Evolutionary conservation across 2,329 filamentous ascomycete species (phyloP).

Genomic region (Cylindrodendrum hubeiense): DNA sequence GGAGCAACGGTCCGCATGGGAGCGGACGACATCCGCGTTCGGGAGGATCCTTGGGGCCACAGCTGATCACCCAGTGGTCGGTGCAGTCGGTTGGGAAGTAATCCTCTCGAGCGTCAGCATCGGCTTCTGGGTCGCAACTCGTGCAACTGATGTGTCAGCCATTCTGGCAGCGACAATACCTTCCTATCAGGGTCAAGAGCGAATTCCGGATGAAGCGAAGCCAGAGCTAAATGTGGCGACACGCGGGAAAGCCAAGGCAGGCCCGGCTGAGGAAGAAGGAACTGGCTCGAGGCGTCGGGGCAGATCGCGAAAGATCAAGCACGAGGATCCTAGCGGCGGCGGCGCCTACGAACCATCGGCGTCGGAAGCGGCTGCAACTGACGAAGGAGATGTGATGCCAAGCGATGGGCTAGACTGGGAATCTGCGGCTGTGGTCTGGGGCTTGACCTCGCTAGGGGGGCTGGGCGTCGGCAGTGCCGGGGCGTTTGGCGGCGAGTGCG

Average conservation of each 20-base stretch:
- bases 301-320: slow-evolving; percentile 28
- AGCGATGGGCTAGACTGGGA: slow-evolving; percentile 54
- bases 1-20: slow-evolving; percentile 57
- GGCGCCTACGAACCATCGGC: slow-evolving; percentile 54
- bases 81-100: slow-evolving; percentile 69
- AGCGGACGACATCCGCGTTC: slow-evolving; percentile 59
- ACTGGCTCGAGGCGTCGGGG: slow-evolving; percentile 3
- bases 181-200: slow-evolving; percentile 2
- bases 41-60: slow-evolving; percentile 62
- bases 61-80: slow-evolving; percentile 69
- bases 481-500: slow-evolving; percentile 61
- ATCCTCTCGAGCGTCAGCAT: slow-evolving; percentile 66
- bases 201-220: slow-evolving; percentile 34
- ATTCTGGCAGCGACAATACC: slow-evolving; percentile 58
- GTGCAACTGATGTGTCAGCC: slow-evolving; percentile 62
- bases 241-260: background rate
- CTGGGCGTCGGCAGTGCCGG: slow-evolving; percentile 59
- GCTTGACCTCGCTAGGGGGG: slow-evolving; percentile 57
- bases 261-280: background rate
- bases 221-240: slow-evolving; percentile 1
- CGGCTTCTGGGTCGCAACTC: slow-evolving; percentile 69
- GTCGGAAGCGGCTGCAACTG: slow-evolving; percentile 44
- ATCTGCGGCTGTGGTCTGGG: slow-evolving; percentile 60
- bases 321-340: slow-evolving; percentile 48
- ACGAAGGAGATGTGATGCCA: slow-evolving; percentile 58